These are phyloP conservation scores for Lactarius tabidus DNA, from an alignment of 768 basidiomycete genomes.

Conservation along the genomic window DNA sequence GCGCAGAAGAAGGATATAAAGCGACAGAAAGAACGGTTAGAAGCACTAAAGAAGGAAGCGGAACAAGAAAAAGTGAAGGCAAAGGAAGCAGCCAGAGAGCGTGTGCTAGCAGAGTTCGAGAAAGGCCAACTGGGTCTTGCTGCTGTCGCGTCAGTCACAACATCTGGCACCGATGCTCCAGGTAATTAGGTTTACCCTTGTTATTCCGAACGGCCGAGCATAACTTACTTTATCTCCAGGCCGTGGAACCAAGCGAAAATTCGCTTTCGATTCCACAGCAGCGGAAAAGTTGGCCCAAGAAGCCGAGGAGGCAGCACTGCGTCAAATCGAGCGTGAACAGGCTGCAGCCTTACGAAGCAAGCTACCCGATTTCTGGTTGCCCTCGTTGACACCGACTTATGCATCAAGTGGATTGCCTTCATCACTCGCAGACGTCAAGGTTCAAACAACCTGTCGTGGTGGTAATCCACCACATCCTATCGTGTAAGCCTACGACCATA, in stretches of 20 bases:
- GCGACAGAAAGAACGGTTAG: slow-evolving; percentile 77
- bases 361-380: slow-evolving; percentile 96
- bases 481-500: slow-evolving; percentile 44
- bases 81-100: slow-evolving; percentile 72
- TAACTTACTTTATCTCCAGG: slow-evolving; percentile 34
- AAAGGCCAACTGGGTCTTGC: slow-evolving; percentile 75
- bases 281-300: slow-evolving; percentile 70
- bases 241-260: slow-evolving; percentile 75
- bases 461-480: slow-evolving; percentile 74
- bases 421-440: slow-evolving; percentile 73
- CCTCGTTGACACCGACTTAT: slow-evolving; percentile 84
- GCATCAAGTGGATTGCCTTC: slow-evolving; percentile 55
- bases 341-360: slow-evolving; percentile 82
- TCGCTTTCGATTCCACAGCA: slow-evolving; percentile 69
- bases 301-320: slow-evolving; percentile 85
- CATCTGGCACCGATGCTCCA: slow-evolving; percentile 38
- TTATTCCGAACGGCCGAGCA: not conserved
- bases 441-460: slow-evolving; percentile 86
- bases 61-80: slow-evolving; percentile 72
- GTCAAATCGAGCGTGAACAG: slow-evolving; percentile 79
- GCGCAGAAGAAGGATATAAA: slow-evolving; percentile 92
- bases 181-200: slow-evolving; percentile 34
- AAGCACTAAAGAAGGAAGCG: slow-evolving; percentile 69
- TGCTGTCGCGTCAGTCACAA: slow-evolving; percentile 38
- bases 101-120: slow-evolving; percentile 89